A percentile compares a stretch with the other conserved stretches of the same genome.
Conservation (phyloP, 306 rosid species). For the Casuarina glauca region DNA sequence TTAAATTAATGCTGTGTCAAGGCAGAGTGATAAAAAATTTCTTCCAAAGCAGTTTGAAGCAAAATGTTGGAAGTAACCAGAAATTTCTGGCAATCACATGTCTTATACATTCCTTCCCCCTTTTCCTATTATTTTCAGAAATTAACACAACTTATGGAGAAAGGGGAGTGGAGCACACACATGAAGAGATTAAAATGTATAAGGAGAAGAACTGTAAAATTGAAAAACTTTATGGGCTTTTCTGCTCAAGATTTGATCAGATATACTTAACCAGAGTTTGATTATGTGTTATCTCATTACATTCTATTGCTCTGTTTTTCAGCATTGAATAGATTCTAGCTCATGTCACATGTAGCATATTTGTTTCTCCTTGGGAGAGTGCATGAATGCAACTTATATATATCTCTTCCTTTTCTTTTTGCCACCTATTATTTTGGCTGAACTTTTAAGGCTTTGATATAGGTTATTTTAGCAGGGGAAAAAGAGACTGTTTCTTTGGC, state of each 20-base stretch:
- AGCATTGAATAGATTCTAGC: neutral
- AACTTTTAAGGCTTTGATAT: conserved; percentile 36
- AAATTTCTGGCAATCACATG: neutral
- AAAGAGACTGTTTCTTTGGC: conserved; percentile 73
- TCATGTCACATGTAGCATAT: neutral
- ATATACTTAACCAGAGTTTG: neutral
- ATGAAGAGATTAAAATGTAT: neutral
- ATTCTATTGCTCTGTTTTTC: neutral
- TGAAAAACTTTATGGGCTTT: neutral
- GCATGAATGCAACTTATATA: neutral
- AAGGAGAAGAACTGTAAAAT: neutral
- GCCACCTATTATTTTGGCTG: conserved; percentile 8
- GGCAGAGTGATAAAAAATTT: too few species aligned
- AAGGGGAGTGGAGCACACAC: neutral
- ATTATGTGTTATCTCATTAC: neutral
- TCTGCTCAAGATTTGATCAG: neutral
- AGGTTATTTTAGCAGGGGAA: conserved; percentile 95
- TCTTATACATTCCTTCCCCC: neutral
- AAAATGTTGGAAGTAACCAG: neutral
- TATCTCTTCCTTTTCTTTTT: conserved; percentile 2
- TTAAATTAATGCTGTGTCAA: neutral
- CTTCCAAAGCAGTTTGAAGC: neutral
- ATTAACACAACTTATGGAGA: neutral
- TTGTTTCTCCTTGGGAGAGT: too few species aligned
- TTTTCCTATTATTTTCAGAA: neutral